These are phyloP conservation scores for Hypomyces perniciosus DNA, from an alignment of 2,329 filamentous ascomycete genomes.

Conservation along the genomic window DNA sequence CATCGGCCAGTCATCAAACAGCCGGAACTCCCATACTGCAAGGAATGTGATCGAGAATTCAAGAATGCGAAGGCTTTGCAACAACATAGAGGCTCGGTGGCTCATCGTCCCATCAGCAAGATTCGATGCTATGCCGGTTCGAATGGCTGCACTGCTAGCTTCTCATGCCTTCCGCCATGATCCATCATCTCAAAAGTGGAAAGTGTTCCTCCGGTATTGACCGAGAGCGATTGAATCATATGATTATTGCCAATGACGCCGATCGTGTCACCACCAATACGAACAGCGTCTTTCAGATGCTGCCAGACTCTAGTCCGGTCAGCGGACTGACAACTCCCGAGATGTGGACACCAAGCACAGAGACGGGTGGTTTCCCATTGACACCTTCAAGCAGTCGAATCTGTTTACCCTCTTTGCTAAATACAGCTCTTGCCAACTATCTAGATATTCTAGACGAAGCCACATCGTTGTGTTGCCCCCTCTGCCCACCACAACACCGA, in stretches of 20 bases:
- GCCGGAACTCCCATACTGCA: background rate
- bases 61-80: background rate
- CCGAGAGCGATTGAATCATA: constrained; percentile 2
- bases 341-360: background rate
- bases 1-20: background rate
- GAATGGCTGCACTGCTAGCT: constrained; percentile 6
- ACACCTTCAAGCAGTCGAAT: background rate
- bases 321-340: background rate
- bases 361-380: background rate
- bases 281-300: background rate
- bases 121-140: constrained; percentile 8
- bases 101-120: constrained; percentile 12
- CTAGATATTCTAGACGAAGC: too few relatives aligned
- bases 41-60: constrained; percentile 2
- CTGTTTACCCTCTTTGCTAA: too few relatives aligned
- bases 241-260: constrained; percentile 9
- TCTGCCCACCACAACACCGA: background rate
- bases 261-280: constrained; percentile 8
- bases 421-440: too few relatives aligned
- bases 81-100: constrained; percentile 3
- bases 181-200: constrained; percentile 15
- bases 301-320: too few relatives aligned
- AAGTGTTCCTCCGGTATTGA: constrained; percentile 13
- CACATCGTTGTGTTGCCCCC: background rate
- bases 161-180: constrained; percentile 13